Percentiles rank a stretch among this genome's conserved stretches.
Evolutionary conservation across 2,329 filamentous ascomycete species (phyloP).

Genomic region (Phialophora verrucosa): DNA sequence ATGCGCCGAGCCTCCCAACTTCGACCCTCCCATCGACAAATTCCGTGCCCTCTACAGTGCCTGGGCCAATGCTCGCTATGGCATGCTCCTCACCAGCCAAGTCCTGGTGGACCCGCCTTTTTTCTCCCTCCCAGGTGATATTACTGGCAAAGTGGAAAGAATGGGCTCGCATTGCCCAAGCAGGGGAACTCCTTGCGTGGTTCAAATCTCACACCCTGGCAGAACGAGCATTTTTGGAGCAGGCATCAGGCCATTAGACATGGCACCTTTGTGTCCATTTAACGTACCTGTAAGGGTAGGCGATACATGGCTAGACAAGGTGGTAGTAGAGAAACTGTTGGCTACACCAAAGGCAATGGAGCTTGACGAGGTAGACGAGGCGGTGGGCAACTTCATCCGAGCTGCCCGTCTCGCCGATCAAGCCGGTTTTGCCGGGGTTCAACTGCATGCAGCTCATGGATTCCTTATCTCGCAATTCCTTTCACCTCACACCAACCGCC

Average conservation of each 20-base stretch:
- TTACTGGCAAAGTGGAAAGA: background rate
- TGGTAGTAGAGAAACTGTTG: background rate
- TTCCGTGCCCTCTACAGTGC: slow-evolving; percentile 16
- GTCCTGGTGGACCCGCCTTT: background rate
- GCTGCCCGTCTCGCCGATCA: slow-evolving; percentile 17
- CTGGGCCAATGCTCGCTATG: slow-evolving; percentile 22
- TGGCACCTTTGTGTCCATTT: background rate
- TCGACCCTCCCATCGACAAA: slow-evolving; percentile 22
- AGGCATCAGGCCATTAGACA: background rate
- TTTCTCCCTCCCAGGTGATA: background rate
- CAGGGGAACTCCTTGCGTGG: background rate
- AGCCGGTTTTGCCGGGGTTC: slow-evolving; percentile 59
- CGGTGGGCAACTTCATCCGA: background rate
- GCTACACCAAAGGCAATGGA: background rate
- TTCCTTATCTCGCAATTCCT: slow-evolving; percentile 55
- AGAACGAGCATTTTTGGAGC: background rate
- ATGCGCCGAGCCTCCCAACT: slow-evolving; percentile 18
- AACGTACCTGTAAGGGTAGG: background rate
- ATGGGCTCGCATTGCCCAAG: background rate
- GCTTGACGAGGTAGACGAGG: background rate
- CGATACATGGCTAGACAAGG: background rate
- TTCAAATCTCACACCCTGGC: background rate
- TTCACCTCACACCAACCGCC: slow-evolving; percentile 50
- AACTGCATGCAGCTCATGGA: slow-evolving; percentile 61
- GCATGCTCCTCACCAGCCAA: slow-evolving; percentile 7